phyloP scores from a whole-genome alignment of 306 rosid genomes.

The Vigna trinervia region DNA sequence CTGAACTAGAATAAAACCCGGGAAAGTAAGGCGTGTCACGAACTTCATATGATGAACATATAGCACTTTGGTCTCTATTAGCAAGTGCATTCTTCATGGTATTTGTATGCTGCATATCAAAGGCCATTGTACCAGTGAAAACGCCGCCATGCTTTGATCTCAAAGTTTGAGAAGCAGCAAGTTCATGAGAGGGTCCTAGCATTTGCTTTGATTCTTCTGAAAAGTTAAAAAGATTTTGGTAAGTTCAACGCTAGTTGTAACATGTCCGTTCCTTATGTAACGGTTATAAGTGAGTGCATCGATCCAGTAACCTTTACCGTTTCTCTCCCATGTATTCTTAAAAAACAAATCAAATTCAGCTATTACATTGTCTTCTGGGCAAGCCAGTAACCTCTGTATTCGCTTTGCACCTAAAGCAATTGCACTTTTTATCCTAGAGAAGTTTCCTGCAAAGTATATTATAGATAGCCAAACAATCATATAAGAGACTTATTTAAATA shows the following conservation, averaged over 20 bases:
- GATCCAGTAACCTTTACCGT: slow-evolving; percentile 80
- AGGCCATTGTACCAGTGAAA: slow-evolving; percentile 40
- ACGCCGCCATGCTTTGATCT: slow-evolving; percentile 48
- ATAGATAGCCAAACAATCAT: slow-evolving; percentile 24
- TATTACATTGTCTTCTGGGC: slow-evolving; percentile 61
- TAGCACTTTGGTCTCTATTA: slow-evolving; percentile 52
- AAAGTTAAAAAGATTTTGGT: slow-evolving; percentile 48
- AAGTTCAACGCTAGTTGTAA: slow-evolving; percentile 46
- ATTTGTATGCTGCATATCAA: slow-evolving; percentile 51
- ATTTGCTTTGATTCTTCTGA: slow-evolving; percentile 40
- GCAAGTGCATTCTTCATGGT: slow-evolving; percentile 38
- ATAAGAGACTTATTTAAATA: slow-evolving; percentile 1
- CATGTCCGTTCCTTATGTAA: slow-evolving; percentile 43
- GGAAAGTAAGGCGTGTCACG: slow-evolving; percentile 59
- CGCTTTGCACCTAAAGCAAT: slow-evolving; percentile 69
- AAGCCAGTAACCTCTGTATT: slow-evolving; percentile 63
- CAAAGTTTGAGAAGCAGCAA: slow-evolving; percentile 49
- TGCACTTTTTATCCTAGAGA: slow-evolving; percentile 82
- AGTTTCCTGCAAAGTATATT: slow-evolving; percentile 60
- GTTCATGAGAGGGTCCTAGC: slow-evolving; percentile 40
- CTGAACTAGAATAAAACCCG: slow-evolving; percentile 64
- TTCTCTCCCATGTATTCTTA: slow-evolving; percentile 79
- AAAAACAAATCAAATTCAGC: slow-evolving; percentile 75
- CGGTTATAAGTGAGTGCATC: slow-evolving; percentile 52
- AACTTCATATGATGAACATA: slow-evolving; percentile 51